Percentiles rank a stretch among this genome's conserved stretches.
Evolutionary conservation across 495 filamentous ascomycete genomes (phyloP).

Genomic region (Collariella sp.): DNA sequence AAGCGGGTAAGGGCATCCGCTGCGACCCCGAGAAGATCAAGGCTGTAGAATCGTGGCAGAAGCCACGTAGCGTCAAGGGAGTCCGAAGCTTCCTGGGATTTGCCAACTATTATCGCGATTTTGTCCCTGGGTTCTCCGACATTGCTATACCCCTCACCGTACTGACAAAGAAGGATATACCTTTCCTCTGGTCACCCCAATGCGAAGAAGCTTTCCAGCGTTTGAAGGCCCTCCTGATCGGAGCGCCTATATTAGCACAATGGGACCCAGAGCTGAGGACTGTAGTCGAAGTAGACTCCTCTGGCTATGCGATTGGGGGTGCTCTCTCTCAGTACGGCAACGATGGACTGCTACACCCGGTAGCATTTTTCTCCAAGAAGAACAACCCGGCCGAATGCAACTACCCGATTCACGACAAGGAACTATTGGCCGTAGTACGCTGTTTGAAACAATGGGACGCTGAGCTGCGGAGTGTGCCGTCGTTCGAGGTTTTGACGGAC

Average conservation of each 20-base stretch:
- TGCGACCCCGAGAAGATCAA: background rate
- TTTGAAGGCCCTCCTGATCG: background rate
- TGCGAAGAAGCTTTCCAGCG: background rate
- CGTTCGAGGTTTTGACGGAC: background rate
- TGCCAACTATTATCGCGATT: too few relatives aligned
- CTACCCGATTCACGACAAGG: constrained; percentile 1
- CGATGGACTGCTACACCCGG: background rate
- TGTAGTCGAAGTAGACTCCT: background rate
- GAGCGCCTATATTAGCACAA: background rate
- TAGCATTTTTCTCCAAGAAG: background rate
- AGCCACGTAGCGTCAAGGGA: background rate
- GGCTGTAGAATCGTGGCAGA: background rate
- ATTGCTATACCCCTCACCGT: background rate
- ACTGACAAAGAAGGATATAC: background rate
- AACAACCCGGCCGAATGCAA: background rate
- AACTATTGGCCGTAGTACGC: background rate
- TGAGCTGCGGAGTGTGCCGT: background rate
- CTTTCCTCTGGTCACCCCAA: background rate
- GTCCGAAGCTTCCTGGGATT: too few relatives aligned
- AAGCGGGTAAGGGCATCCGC: background rate
- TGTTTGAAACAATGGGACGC: background rate
- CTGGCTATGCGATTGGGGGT: background rate
- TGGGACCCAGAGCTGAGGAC: background rate
- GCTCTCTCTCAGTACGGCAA: background rate
- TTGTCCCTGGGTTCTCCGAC: background rate